Evolutionary conservation across 306 rosid species (phyloP), one percentile per base, ranked within the genome.

Genomic region (Rosa chinensis): DNA sequence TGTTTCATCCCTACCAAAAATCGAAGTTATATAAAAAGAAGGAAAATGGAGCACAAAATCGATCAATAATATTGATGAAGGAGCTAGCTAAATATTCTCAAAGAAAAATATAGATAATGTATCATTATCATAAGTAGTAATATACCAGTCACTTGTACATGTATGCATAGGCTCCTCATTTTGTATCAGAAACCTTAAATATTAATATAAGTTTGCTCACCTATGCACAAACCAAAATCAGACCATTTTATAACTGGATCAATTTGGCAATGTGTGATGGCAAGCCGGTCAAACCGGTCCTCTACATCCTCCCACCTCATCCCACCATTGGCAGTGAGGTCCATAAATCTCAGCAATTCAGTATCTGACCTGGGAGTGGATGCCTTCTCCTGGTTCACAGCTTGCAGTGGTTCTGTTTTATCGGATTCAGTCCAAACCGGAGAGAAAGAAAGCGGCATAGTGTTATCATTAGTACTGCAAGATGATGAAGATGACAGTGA

Each of bases 211-310:
- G 20, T 44, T 70, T 87, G 79, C 98, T 90, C 82, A 94, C 98
- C 97, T 72, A 92, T 80, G 70, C 98, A 94, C 64, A 84, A 84
- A 62, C 87, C 89, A 81, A 94, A 90, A 53, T 82, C 86, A 4
- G 93, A 82, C 90, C 91, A 85, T 63, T 82, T 76, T 12, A 94
- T 70, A 10, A 82, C 93, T 62, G 90, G 89, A 88, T 94, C 96
- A 71, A 52, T 10, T 14, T 70, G 77, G 37, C 39, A 67, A 6
- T 79, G 66, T 76, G 85, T 63, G 20, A 78, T 20, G 43, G 93
- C 82, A 39, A 88, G 70, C 82, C 49, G 85, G 79, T 86, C 49
- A 85, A 92, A 92, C 88, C 89, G 89, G 44, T 81, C 84, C 81
- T 87, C 87, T 49, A 91, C 88, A 45, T 85, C 87, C 78, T 79